These are phyloP conservation scores for Kwoniella dejecticola DNA, from an alignment of 768 basidiomycete genomes.

Conservation along the genomic window DNA sequence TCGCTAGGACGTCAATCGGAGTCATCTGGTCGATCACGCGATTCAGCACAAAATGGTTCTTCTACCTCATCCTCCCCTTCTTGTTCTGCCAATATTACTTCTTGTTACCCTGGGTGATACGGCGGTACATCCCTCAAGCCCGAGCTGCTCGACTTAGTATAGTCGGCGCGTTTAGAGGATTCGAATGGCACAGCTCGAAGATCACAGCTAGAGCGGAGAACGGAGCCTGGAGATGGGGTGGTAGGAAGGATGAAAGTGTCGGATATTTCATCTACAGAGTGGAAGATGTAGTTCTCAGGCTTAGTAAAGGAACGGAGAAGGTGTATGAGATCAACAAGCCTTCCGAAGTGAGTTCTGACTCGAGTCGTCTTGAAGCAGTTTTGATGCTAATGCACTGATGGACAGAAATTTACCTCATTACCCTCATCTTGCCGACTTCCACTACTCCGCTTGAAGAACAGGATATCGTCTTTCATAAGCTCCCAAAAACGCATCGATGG, in stretches of 20 bases:
- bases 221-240: conserved; percentile 35
- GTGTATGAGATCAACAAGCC: not conserved
- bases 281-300: conserved; percentile 33
- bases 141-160: conserved; percentile 11
- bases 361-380: no score
- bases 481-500: not conserved
- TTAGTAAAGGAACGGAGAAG: not conserved
- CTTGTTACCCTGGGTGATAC: conserved; percentile 1
- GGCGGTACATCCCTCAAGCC: conserved; percentile 1
- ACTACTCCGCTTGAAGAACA: not conserved
- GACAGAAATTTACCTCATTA: not conserved
- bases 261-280: conserved; percentile 34
- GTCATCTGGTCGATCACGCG: not conserved
- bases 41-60: conserved; percentile 2
- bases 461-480: not conserved
- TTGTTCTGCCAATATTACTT: conserved; percentile 6
- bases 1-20: not conserved
- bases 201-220: conserved; percentile 33
- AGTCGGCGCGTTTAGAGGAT: conserved; percentile 22
- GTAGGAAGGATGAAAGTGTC: conserved; percentile 24
- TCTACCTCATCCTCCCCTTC: conserved; percentile 4
- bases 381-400: not conserved
- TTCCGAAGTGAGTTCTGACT: not conserved
- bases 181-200: conserved; percentile 41
- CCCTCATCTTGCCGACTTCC: not conserved